These are phyloP conservation scores for Dothidotthia symphoricarpi DNA, from an alignment of 2,329 filamentous ascomycete genomes.

Conservation along the genomic window DNA sequence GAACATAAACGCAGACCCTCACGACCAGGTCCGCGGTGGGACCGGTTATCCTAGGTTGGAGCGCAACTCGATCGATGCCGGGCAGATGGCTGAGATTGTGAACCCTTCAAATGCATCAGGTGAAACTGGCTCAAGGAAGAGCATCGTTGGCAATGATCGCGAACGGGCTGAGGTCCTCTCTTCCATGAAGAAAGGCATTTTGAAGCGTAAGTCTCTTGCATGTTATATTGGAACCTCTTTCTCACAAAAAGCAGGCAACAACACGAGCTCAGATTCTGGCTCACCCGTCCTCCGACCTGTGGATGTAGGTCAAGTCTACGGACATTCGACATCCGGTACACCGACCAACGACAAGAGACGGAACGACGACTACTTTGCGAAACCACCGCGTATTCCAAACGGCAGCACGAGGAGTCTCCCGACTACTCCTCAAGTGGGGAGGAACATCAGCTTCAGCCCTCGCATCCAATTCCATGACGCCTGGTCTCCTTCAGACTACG, in stretches of 20 bases:
- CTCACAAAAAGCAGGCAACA: constrained; percentile 40
- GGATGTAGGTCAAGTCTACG: constrained; percentile 65
- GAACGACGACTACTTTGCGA: constrained; percentile 87
- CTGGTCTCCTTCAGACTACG: constrained; percentile 93
- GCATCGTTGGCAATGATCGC: constrained; percentile 84
- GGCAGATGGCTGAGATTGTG: constrained; percentile 46
- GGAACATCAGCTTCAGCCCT: constrained; percentile 76
- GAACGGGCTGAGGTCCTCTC: constrained; percentile 90
- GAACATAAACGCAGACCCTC: constrained; percentile 70
- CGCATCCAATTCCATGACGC: constrained; percentile 94
- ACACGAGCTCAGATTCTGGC: constrained; percentile 62
- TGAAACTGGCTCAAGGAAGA: constrained; percentile 67
- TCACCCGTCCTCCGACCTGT: constrained; percentile 65
- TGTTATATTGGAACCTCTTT: constrained; percentile 6
- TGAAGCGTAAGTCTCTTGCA: constrained; percentile 69
- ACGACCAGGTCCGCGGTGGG: constrained; percentile 66
- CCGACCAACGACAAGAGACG: constrained; percentile 66
- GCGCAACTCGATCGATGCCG: constrained; percentile 72
- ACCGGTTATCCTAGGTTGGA: constrained; percentile 84
- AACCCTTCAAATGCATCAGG: constrained; percentile 36
- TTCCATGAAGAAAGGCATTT: constrained; percentile 89
- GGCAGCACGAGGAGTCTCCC: constrained; percentile 78
- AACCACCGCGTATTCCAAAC: constrained; percentile 65
- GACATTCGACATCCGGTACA: constrained; percentile 83
- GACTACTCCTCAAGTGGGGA: constrained; percentile 68